These are phyloP conservation scores for Marchantia paleacea DNA, from an alignment of 225 moss, liverwort and hornwort species.

Conservation along the genomic window DNA sequence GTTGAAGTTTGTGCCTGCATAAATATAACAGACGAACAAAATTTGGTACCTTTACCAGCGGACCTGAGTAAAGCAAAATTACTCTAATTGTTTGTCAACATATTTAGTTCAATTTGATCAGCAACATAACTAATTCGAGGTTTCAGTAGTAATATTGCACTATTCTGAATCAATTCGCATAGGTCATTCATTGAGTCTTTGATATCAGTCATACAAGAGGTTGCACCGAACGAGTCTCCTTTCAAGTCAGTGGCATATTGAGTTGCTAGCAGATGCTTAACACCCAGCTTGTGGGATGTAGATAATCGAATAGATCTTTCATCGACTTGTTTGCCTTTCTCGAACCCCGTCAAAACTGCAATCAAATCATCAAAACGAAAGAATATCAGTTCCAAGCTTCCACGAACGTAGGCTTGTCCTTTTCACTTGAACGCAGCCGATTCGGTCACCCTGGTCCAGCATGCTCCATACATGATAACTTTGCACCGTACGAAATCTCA, in stretches of 20 bases:
- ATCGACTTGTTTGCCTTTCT: slow-evolving; percentile 62
- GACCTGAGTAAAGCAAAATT: too few relatives aligned
- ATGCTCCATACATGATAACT: neutral
- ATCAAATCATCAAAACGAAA: slow-evolving; percentile 3
- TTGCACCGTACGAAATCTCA: too few relatives aligned
- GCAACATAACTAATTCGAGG: too few relatives aligned
- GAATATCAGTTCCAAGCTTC: slow-evolving; percentile 4
- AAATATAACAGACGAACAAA: neutral
- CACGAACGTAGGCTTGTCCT: neutral
- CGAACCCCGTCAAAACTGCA: slow-evolving; percentile 75
- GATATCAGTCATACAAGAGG: neutral
- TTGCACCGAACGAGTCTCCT: slow-evolving; percentile 50
- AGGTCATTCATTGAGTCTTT: too few relatives aligned
- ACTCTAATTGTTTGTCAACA: too few relatives aligned
- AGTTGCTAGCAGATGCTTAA: slow-evolving; percentile 49
- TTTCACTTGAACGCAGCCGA: neutral
- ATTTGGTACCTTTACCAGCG: too few relatives aligned
- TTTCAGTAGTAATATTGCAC: too few relatives aligned
- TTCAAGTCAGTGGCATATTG: slow-evolving; percentile 65
- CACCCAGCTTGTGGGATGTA: slow-evolving; percentile 60
- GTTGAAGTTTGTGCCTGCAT: slow-evolving; percentile 57
- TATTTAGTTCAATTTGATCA: too few relatives aligned
- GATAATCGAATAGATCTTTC: slow-evolving; percentile 66
- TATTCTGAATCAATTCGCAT: too few relatives aligned
- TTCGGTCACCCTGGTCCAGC: neutral